Base-by-base conservation (phyloP, 2,329 filamentous ascomycete genomes). In the Clonostachys rosea region DNA sequence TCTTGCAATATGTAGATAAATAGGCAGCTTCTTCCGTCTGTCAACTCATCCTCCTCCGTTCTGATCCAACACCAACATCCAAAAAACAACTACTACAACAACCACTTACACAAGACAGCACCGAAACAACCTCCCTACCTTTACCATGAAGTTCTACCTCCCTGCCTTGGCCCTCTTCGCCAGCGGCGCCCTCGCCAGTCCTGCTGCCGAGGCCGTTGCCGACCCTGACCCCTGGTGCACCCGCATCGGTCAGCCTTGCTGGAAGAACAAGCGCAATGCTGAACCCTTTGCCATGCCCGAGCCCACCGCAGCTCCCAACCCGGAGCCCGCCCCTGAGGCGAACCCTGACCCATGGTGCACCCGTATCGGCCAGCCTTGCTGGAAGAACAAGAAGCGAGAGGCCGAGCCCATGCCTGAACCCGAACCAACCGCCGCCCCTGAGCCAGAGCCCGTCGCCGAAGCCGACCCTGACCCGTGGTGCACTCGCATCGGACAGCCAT, bases 401-500 rank as follows among this genome's bases (percentile, higher is more conserved):
- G 33, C 33, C 20, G 34, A 14, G 20, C 36, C 36, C 36, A 18
- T n/a, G 36, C 40, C 40, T 13, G 36, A 39, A 12, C 36, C 53
- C 35, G 52, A 54, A 50, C 59, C 57, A 51, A 53, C 50, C 42
- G 60, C 60, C 49, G 52, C 56, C 1, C 53, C 57, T 40, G 49
- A 48, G 34, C 48, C 58, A 40, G 56, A 57, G 35, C 42, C 55
- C 6, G 55, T 52, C 34, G 45, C 53, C n/a, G 56, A 58, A 39
- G 45, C 43, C 17, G 50, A 53, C 43, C 52, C 56, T 14, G 52
- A 58, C 40, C 57, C 59, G 6, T 63, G 61, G 53, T 74, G 73
- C 56, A 52, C 63, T 51, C 57, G 61, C 36, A 60, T 59, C 33
- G 70, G 71, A 34, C 60, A 67, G 49, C 54, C 60, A n/a, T 75